Evolutionary conservation across 306 rosid species (phyloP).

Genomic region (Lathyrus oleraceus): DNA sequence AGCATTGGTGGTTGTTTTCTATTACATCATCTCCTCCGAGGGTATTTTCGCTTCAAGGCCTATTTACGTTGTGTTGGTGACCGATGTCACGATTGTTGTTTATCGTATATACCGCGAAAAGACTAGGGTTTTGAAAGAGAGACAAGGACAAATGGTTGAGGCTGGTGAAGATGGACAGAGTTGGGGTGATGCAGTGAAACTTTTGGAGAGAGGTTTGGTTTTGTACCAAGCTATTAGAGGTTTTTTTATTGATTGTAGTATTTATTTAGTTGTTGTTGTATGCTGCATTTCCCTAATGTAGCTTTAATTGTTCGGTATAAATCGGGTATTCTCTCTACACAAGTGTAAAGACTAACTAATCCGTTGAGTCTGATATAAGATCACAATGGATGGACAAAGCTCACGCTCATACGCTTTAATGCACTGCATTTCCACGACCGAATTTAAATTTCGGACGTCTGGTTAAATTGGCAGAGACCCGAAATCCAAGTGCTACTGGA

Average conservation of each 20-base stretch:
- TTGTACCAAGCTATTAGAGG: conserved; percentile 75
- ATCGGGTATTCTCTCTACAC: background rate
- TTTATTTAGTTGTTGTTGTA: conserved; percentile 68
- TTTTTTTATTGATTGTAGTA: conserved; percentile 71
- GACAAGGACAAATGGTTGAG: conserved; percentile 35
- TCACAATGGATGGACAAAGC: background rate
- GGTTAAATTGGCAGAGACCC: background rate
- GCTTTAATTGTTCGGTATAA: background rate
- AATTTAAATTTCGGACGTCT: background rate
- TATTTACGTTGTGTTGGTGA: conserved; percentile 65
- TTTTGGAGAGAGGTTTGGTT: conserved; percentile 85
- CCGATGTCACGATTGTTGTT: conserved; percentile 60
- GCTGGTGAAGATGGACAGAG: conserved; percentile 38
- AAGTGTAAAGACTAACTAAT: background rate
- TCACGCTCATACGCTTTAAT: background rate
- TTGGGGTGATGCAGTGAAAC: conserved; percentile 69
- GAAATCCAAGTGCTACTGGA: background rate
- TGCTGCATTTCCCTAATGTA: conserved; percentile 64
- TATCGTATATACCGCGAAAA: conserved; percentile 45
- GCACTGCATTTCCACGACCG: background rate
- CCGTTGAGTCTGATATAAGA: background rate
- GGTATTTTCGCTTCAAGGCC: conserved; percentile 59
- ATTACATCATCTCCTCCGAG: conserved; percentile 43
- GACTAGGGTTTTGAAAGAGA: conserved; percentile 38
- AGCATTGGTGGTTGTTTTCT: conserved; percentile 61